Evolutionary conservation across 1,284 basidiomycete species (phyloP), one percentile per base, ranked within the genome.

Genomic region (Vanrija pseudolonga): DNA sequence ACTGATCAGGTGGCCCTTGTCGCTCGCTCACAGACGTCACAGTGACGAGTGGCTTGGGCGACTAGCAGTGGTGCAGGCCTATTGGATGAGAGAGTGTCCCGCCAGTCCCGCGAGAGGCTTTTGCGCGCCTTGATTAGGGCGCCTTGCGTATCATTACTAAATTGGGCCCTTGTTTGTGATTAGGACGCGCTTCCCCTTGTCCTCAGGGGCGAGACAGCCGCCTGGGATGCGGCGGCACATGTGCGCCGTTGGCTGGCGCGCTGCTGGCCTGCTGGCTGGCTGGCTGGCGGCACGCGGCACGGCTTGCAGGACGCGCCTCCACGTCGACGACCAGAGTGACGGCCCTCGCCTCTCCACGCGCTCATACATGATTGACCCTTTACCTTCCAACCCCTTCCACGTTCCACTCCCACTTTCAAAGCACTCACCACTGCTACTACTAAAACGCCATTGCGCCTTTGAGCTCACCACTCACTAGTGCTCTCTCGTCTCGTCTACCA

Each of bases 291-390:
- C 32, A 32, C 9, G 32, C 12, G 12, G 12, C 32, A 14, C 9
- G 11, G 7, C 9, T 14, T 32, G 32, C 37, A 23, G 12, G 4
- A 9, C 32, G 37, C 28, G 37, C 48, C 32, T 59, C 56, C 56
- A 57, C 59, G 59, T 61, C 59, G 53, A 50, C 51, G 49, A 32
- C 23, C 46, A 45, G 11, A 47, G 19, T 6, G 23, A 26, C 17
- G n/a, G n/a, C n/a, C n/a, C n/a, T n/a, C 18, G 17, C 17, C n/a
- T 26, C 26, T 26, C 32, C 32, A 32, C 32, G 32, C 32, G 39
- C 32, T 12, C 9, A 5, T 18, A 47, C 19, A 26, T 23, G 15
- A 24, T n/a, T n/a, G 7, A n/a, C 39, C 39, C 26, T 12, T 15
- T 15, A n/a, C 26, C n/a, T 18, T 39, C 36, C 24, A 22, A 42